Evolutionary conservation across 441 rosid species (phyloP).

Genomic region (Eruca vesicaria): DNA sequence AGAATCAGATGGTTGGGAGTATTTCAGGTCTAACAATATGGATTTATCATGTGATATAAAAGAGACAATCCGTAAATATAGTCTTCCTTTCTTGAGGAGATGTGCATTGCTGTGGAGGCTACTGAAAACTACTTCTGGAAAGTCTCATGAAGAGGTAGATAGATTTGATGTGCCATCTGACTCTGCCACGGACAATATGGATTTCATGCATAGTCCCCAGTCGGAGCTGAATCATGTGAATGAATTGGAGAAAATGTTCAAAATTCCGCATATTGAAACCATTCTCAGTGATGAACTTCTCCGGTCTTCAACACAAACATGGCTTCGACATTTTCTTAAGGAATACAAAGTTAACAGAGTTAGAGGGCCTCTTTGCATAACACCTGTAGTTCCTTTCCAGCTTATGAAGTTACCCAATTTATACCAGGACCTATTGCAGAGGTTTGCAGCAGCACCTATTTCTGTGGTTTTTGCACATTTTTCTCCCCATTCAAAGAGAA

Average conservation of each 20-base stretch:
- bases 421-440: slow-evolving; percentile 86
- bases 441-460: slow-evolving; percentile 47
- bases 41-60: slow-evolving; percentile 52
- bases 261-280: slow-evolving; percentile 64
- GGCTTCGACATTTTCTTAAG: slow-evolving; percentile 69
- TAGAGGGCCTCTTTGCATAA: slow-evolving; percentile 43
- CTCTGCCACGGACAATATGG: slow-evolving; percentile 38
- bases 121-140: slow-evolving; percentile 56
- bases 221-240: slow-evolving; percentile 66
- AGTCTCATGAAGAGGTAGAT: slow-evolving; percentile 46
- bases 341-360: slow-evolving; percentile 44
- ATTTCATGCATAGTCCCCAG: slow-evolving; percentile 32
- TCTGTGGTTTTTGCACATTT: slow-evolving; percentile 7
- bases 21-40: slow-evolving; percentile 54
- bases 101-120: slow-evolving; percentile 93
- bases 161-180: slow-evolving; percentile 36
- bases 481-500: not conserved
- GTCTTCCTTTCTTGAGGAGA: slow-evolving; percentile 89
- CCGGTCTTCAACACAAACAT: slow-evolving; percentile 54
- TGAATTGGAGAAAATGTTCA: slow-evolving; percentile 74
- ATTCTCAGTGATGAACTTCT: slow-evolving; percentile 58
- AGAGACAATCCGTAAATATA: slow-evolving; percentile 58
- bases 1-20: slow-evolving; percentile 50
- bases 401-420: slow-evolving; percentile 81
- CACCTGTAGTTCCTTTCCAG: slow-evolving; percentile 81